Evolutionary conservation across 2,329 filamentous ascomycete genomes (phyloP).

Genomic region (Botrytis deweyae): DNA sequence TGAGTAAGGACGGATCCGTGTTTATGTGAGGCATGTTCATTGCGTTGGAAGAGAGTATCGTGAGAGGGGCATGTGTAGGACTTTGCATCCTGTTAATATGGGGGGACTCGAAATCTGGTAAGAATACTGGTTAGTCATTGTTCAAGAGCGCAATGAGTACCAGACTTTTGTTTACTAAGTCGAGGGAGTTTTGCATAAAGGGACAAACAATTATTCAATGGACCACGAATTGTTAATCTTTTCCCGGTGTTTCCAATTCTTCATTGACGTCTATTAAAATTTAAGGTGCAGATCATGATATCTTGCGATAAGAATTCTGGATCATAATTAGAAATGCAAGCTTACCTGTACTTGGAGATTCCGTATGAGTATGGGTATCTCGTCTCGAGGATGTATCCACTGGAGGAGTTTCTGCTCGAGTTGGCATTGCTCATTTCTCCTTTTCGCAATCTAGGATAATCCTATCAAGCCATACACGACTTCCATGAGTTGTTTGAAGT

Average conservation of each 20-base stretch:
- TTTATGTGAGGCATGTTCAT: constrained; percentile 34
- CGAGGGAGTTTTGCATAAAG: constrained; percentile 7
- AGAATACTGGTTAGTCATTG: constrained; percentile 15
- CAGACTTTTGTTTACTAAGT: not conserved
- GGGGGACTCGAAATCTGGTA: constrained; percentile 12
- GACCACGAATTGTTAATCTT: not conserved
- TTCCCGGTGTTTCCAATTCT: not conserved
- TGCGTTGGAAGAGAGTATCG: constrained; percentile 26
- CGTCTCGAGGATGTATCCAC: constrained; percentile 21
- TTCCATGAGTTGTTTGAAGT: constrained; percentile 18
- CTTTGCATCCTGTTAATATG: constrained; percentile 2
- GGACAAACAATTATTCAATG: not conserved
- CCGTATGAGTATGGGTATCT: constrained; percentile 26
- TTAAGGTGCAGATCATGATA: constrained; percentile 6
- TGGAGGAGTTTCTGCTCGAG: constrained; percentile 25
- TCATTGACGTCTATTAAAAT: constrained; percentile 1
- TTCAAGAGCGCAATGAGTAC: not conserved
- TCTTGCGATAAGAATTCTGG: constrained; percentile 7
- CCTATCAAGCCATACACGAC: constrained; percentile 18
- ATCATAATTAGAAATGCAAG: constrained; percentile 15
- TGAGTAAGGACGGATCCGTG: constrained; percentile 23
- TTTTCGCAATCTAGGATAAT: constrained; percentile 21
- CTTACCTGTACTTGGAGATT: constrained; percentile 27
- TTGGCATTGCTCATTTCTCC: constrained; percentile 32
- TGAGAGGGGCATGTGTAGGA: constrained; percentile 20